phyloP scores from a whole-genome alignment of 768 basidiomycete species.

The Amanita rubescens region DNA sequence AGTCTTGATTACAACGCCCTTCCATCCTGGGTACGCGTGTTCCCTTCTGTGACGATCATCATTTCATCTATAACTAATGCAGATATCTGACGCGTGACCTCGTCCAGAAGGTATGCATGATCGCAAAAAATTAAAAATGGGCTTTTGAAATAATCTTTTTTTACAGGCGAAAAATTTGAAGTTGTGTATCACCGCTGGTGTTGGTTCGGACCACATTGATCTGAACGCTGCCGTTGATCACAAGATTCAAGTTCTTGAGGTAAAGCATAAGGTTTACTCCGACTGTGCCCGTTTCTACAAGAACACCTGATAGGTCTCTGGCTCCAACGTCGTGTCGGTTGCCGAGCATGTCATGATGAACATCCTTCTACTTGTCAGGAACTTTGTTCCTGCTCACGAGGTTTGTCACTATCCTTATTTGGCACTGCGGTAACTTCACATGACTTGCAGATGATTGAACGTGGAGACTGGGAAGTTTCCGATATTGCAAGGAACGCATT shows the following conservation, averaged over 20 bases:
- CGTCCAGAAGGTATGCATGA: constrained; percentile 48
- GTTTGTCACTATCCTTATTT: constrained; percentile 23
- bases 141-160: background rate
- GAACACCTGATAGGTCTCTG: constrained; percentile 49
- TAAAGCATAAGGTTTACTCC: constrained; percentile 11
- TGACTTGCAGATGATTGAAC: constrained; percentile 61
- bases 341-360: constrained; percentile 90
- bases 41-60: no score
- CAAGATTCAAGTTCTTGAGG: constrained; percentile 74
- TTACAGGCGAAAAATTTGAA: constrained; percentile 80
- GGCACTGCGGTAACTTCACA: background rate
- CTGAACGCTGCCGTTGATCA: constrained; percentile 80
- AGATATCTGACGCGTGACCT: constrained; percentile 70
- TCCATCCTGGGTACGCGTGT: constrained; percentile 55
- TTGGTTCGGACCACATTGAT: constrained; percentile 87
- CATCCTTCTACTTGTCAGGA: constrained; percentile 85
- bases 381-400: constrained; percentile 85
- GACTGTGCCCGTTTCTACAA: background rate
- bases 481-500: constrained; percentile 76
- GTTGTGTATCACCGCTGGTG: constrained; percentile 84
- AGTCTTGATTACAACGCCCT: constrained; percentile 76
- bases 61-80: background rate
- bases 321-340: constrained; percentile 86
- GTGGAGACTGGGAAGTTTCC: constrained; percentile 84
- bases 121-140: background rate